Conservation (phyloP, 129 eudicot species). For the Ambrosia trifida region DNA sequence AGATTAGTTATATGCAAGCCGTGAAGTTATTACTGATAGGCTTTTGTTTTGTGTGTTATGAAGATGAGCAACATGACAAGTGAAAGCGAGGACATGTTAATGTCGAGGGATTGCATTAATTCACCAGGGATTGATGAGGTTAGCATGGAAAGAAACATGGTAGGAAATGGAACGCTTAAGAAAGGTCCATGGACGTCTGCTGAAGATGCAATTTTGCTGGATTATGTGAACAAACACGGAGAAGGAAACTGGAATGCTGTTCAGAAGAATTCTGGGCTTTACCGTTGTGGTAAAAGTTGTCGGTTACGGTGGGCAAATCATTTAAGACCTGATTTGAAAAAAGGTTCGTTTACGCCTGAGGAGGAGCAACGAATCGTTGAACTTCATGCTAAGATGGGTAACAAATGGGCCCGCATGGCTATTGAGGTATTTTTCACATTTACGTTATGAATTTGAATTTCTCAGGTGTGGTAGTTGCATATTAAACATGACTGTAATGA, state of each 20-base stretch:
- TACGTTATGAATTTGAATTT: not conserved
- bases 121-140: conserved; percentile 67
- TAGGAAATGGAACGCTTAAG: conserved; percentile 49
- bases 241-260: conserved; percentile 99
- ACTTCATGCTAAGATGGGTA: conserved; percentile 90
- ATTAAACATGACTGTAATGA: conserved; percentile 4
- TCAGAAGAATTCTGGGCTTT: conserved; percentile 83
- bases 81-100: conserved; percentile 58
- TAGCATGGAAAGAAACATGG: conserved; percentile 47
- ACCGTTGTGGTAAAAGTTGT: conserved; percentile 94
- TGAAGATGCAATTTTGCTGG: conserved; percentile 85
- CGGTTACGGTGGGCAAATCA: conserved; percentile 96
- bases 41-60: conserved; percentile 13
- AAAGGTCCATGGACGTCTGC: conserved; percentile 98
- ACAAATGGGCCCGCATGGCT: conserved; percentile 99
- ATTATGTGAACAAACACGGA: conserved; percentile 83
- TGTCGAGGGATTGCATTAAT: conserved; percentile 39
- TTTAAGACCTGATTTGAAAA: conserved; percentile 80
- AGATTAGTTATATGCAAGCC: not conserved
- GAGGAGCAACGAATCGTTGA: conserved; percentile 75
- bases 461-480: conserved; percentile 13
- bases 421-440: conserved; percentile 49
- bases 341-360: conserved; percentile 75
- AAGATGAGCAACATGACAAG: conserved; percentile 66
- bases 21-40: conserved; percentile 8